Evolutionary conservation across 257 asterid genomes (phyloP).

Genomic region (Primulina huaijiensis): DNA sequence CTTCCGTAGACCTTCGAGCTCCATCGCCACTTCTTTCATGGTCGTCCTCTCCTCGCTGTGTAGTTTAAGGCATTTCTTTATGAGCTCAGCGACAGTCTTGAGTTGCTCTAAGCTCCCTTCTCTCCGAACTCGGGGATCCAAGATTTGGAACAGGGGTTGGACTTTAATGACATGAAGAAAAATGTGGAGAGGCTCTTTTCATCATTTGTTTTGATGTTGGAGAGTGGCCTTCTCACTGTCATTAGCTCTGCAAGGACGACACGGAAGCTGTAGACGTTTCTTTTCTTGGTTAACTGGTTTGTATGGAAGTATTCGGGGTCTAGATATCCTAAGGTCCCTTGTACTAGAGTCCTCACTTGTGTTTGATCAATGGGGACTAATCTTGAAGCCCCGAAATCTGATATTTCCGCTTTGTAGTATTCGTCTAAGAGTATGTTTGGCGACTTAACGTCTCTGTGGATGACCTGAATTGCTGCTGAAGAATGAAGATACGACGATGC

Average conservation of each 20-base stretch:
- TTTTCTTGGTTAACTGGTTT: constrained; percentile 28
- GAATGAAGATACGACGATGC: constrained; percentile 40
- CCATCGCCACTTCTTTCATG: not conserved
- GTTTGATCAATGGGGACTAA: constrained; percentile 30
- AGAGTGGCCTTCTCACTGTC: constrained; percentile 29
- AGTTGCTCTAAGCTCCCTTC: not conserved
- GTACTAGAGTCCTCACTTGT: constrained; percentile 30
- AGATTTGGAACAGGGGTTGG: not conserved
- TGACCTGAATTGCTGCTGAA: constrained; percentile 4
- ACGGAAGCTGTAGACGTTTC: constrained; percentile 38
- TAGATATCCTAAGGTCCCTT: constrained; percentile 31
- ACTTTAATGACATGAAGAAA: not conserved
- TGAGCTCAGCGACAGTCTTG: not conserved
- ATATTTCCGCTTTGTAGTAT: constrained; percentile 18
- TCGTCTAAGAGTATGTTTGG: constrained; percentile 30
- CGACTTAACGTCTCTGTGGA: constrained; percentile 31
- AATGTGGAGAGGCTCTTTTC: no score
- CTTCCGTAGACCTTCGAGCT: constrained; percentile 54
- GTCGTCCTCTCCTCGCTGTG: not conserved
- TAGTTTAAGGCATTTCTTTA: not conserved
- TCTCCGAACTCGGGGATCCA: not conserved
- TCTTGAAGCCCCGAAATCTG: constrained; percentile 40
- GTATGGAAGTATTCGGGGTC: constrained; percentile 35
- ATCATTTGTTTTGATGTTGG: not conserved
- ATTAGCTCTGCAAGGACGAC: constrained; percentile 15